Percentiles rank a stretch among this genome's conserved stretches.
Evolutionary conservation across 192 early-diverging fungal species (phyloP).

Genomic region (Linnemannia exigua): DNA sequence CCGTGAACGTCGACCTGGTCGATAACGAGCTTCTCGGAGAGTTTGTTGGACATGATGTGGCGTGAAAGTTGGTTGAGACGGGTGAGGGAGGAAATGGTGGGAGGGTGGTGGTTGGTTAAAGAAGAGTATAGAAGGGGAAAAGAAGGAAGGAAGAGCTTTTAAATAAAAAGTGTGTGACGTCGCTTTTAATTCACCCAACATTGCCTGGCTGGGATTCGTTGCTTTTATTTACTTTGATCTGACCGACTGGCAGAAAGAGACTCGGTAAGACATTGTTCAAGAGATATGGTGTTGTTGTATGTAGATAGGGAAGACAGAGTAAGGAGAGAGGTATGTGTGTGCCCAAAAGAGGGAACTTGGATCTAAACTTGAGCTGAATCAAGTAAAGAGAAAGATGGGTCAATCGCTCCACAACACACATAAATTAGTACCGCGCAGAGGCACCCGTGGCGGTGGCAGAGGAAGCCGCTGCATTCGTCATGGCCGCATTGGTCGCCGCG

Average conservation of each 20-base stretch:
- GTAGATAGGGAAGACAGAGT: background rate
- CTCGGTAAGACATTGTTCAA: slow-evolving; percentile 6
- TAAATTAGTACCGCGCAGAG: slow-evolving; percentile 40
- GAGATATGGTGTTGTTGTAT: background rate
- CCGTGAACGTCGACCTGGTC: slow-evolving; percentile 84
- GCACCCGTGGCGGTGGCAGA: slow-evolving; percentile 46
- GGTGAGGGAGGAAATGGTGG: slow-evolving; percentile 42
- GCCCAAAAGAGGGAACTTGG: background rate
- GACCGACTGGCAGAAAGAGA: background rate
- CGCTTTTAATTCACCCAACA: background rate
- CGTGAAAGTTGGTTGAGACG: slow-evolving; percentile 49
- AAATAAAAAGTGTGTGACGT: background rate
- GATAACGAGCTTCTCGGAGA: slow-evolving; percentile 90
- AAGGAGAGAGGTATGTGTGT: background rate
- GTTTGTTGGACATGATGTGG: slow-evolving; percentile 70
- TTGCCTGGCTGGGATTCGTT: background rate
- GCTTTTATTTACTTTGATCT: background rate
- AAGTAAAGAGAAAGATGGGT: too few species aligned
- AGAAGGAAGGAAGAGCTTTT: slow-evolving; percentile 14
- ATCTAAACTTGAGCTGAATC: too few species aligned
- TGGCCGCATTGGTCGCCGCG: slow-evolving; percentile 30
- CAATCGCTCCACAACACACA: background rate
- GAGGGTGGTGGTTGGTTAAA: background rate
- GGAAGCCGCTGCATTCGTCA: slow-evolving; percentile 19
- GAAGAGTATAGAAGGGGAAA: slow-evolving; percentile 19